Conservation (phyloP, 164 flowering plant species). For the Pachysandra terminalis region DNA sequence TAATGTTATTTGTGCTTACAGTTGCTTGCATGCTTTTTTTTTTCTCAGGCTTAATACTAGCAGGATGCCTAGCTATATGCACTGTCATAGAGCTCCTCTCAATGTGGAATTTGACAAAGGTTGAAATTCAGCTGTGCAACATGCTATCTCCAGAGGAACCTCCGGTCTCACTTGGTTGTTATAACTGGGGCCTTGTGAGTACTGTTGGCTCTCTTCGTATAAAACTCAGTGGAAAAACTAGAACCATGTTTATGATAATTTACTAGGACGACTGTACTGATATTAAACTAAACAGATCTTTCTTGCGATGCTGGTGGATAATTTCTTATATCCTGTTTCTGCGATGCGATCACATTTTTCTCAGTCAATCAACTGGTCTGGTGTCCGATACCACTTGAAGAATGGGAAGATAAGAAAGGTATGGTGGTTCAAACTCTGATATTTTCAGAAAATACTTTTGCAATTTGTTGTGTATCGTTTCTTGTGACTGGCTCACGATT, state of each 20-base stretch:
- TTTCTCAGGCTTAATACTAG: conserved; percentile 62
- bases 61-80: conserved; percentile 50
- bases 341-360: conserved; percentile 86
- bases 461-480: not conserved
- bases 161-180: conserved; percentile 72
- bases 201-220: not conserved
- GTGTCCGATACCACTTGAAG: conserved; percentile 80
- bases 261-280: not conserved
- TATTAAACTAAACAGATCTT: conserved; percentile 57
- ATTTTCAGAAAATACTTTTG: not conserved
- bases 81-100: conserved; percentile 71
- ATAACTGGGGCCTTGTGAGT: conserved; percentile 91
- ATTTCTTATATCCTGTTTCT: conserved; percentile 81
- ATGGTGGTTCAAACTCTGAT: conserved; percentile 9
- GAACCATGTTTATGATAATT: not conserved
- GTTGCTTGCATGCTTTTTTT: too few relatives aligned
- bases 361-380: conserved; percentile 94
- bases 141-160: conserved; percentile 91
- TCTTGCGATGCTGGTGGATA: conserved; percentile 88
- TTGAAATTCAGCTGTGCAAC: conserved; percentile 92
- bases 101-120: conserved; percentile 96
- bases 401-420: conserved; percentile 89
- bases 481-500: not conserved
- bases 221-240: too few relatives aligned
- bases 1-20: conserved; percentile 1